Evolutionary conservation across 305 asterid species (phyloP).

Genomic region (Fraxinus baroniana): DNA sequence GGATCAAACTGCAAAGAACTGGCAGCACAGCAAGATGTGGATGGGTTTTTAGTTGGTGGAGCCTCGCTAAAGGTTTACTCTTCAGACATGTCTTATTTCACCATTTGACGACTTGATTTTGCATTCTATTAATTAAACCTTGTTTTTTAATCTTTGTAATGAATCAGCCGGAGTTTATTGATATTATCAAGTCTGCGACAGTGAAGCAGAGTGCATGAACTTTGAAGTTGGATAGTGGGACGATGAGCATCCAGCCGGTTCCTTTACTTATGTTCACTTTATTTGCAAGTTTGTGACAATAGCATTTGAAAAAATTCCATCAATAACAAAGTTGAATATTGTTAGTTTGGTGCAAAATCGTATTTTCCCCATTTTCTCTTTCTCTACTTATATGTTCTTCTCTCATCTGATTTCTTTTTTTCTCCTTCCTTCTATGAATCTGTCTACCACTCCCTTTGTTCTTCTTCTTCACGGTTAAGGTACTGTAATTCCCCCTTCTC

Average conservation of each 20-base stretch:
- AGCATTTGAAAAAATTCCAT: no score
- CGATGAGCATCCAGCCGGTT: background rate
- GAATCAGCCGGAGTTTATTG: constrained; percentile 42
- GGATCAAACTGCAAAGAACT: constrained; percentile 47
- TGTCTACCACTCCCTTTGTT: no score
- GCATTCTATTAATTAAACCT: background rate
- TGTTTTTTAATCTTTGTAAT: background rate
- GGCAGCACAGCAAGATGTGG: constrained; percentile 40
- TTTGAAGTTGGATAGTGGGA: background rate
- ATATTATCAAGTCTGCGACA: constrained; percentile 37
- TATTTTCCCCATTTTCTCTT: no score
- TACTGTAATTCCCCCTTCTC: no score
- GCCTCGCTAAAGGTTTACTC: constrained; percentile 43
- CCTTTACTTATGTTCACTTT: background rate
- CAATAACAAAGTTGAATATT: no score
- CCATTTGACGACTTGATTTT: background rate
- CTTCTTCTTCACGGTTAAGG: no score
- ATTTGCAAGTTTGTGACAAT: background rate
- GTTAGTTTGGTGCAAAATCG: no score
- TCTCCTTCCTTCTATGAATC: no score
- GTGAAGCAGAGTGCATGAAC: constrained; percentile 28
- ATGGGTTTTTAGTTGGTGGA: constrained; percentile 48
- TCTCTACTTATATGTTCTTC: no score
- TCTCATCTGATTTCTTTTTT: no score
- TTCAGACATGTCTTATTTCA: background rate